Base-by-base conservation (phyloP, 768 basidiomycete genomes). In the Tylopilus plumbeoviolaceoides region DNA sequence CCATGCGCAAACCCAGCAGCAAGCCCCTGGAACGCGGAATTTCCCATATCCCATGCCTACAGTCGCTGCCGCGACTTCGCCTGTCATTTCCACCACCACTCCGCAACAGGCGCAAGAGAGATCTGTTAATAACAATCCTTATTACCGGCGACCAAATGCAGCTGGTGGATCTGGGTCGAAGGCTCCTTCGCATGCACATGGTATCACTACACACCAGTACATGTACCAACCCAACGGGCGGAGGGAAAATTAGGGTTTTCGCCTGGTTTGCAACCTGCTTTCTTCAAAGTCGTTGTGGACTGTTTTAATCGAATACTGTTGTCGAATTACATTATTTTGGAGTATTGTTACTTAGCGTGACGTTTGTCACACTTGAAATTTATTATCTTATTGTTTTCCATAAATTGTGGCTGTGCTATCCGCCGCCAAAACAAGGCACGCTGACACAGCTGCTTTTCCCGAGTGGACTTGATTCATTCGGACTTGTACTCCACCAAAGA, bases 41-140 rank as follows among this genome's bases (percentile, higher is more conserved):
- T 62, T 82, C 45, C 83, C 84, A 5, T 89, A 83, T 78, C 84
- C 86, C 7, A 86, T 87, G 84, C 85, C 86, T 2, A 85, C 83
- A 1, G 78, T 87, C 28, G 85, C 86, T 1, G 81, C 76, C 10
- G 75, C 76, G 42, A 81, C 82, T 0, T 80, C 84, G 6, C 78
- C 84, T 2, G 78, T 84, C 4, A 72, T 85, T 20, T 57, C 77
- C 4, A 59, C 72, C n/a, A 59, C 74, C 1, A 41, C 65, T 17
- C 62, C 49, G 47, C 79, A 78, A n/a, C 77, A 73, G 35, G 75
- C 43, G 0, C 63, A 51, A 43, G 69, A 69, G 28, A 59, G 65
- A 42, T 40, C 61, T 8, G 65, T 60, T 33, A 55, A 48, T 44
- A 47, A 76, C 14, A 71, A 73, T 54, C 73, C 75, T 55, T 85